A percentile compares a stretch with the other conserved stretches of the same genome.
These are phyloP conservation scores for Ulvella scutata DNA, from an alignment of 139 green algal species.

Conservation along the genomic window DNA sequence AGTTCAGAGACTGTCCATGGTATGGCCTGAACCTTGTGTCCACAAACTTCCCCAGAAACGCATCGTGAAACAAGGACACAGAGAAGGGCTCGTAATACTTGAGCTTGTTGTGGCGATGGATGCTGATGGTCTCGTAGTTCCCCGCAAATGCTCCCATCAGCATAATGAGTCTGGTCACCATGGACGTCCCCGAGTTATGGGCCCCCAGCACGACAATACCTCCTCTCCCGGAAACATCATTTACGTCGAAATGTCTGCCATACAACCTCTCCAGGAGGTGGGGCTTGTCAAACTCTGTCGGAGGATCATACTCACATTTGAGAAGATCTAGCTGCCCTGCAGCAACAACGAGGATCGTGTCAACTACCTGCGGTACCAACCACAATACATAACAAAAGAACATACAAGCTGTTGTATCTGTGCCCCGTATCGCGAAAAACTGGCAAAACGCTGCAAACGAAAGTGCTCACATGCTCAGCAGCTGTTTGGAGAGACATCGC, in stretches of 20 bases:
- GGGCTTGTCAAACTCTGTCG: not conserved
- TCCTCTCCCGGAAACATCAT: not conserved
- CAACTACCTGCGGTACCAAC: too few relatives aligned
- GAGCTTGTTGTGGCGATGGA: not conserved
- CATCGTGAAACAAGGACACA: not conserved
- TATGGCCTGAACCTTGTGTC: not conserved
- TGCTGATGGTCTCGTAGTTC: conserved; percentile 1
- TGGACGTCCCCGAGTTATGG: not conserved
- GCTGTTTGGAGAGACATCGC: too few relatives aligned
- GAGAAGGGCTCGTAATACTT: conserved; percentile 2
- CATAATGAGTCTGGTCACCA: conserved; percentile 3
- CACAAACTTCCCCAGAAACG: not conserved
- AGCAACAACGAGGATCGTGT: too few relatives aligned
- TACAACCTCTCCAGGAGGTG: not conserved
- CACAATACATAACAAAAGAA: too few relatives aligned
- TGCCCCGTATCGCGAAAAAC: too few relatives aligned
- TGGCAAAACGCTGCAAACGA: too few relatives aligned
- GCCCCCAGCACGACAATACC: not conserved
- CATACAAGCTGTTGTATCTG: too few relatives aligned
- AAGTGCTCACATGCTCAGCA: too few relatives aligned
- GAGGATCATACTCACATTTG: not conserved
- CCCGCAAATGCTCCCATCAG: not conserved
- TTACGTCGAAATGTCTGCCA: not conserved
- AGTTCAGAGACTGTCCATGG: not conserved
- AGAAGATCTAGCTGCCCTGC: not conserved